phyloP scores from a whole-genome alignment of 2,329 filamentous ascomycete genomes.

The Elsinoe fawcettii region DNA sequence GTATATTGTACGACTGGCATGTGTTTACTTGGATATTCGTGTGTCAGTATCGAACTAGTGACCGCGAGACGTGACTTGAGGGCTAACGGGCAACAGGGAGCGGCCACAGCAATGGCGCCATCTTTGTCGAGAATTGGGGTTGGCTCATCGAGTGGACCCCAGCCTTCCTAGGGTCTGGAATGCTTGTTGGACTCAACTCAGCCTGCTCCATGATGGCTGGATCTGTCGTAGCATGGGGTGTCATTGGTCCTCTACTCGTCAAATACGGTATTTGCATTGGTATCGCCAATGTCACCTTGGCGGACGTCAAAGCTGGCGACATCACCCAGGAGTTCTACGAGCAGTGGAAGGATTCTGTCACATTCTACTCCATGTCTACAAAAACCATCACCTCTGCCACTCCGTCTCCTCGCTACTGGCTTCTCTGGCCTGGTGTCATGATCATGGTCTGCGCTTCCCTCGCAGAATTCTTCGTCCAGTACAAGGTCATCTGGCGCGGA shows the following conservation, averaged over 20 bases:
- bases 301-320: slow-evolving; percentile 6
- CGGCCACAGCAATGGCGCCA: slow-evolving; percentile 38
- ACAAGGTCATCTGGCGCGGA: slow-evolving; percentile 40
- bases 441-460: slow-evolving; percentile 45
- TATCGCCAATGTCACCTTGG: neutral
- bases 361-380: slow-evolving; percentile 34
- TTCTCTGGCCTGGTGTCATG: slow-evolving; percentile 47
- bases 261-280: slow-evolving; percentile 35
- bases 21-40: slow-evolving; percentile 45
- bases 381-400: slow-evolving; percentile 33
- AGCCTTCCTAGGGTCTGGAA: slow-evolving; percentile 53
- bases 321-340: slow-evolving; percentile 24
- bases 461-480: slow-evolving; percentile 33
- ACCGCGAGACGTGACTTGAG: no score
- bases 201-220: slow-evolving; percentile 52
- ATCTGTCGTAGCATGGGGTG: slow-evolving; percentile 48
- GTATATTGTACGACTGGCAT: slow-evolving; percentile 46
- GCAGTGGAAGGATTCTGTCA: slow-evolving; percentile 38
- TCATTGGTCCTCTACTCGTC: slow-evolving; percentile 52
- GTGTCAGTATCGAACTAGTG: no score
- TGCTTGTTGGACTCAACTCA: slow-evolving; percentile 53
- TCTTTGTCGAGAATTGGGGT: slow-evolving; percentile 53
- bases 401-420: slow-evolving; percentile 45
- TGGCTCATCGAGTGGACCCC: slow-evolving; percentile 55
- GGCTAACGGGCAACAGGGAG: no score